Evolutionary conservation across 805 yeast genomes (phyloP), one percentile per base, ranked within the genome.

Genomic region (Tetrapisispora pingtungensis): DNA sequence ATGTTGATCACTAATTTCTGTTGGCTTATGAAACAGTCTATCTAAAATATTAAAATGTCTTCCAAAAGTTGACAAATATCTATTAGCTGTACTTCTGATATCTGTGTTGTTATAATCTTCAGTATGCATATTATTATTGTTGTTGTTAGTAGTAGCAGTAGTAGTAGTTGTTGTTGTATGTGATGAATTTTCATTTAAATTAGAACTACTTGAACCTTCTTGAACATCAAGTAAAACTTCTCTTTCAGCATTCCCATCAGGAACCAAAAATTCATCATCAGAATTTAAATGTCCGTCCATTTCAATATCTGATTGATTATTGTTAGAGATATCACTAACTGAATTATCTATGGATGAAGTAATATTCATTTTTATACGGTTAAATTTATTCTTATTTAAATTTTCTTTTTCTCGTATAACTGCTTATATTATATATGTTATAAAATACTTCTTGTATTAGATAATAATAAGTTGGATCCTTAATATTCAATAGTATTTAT

Each of bases 21-120:
- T 56, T 48, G 45, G 51, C 19, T 50, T 56, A 33, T 56, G 57
- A 47, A 66, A 68, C 1, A 67, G 43, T 38, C 66, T 55, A 50
- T 69, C 74, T 18, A 69, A 46, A 10, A 68, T 56, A 49, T 70
- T 70, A 50, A 69, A 69, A 43, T 62, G 61, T 40, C 61, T 61
- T 10, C 70, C 66, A 15, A 67, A 54, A 12, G 46, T 45, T 18
- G 48, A 53, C 18, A 58, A 49, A 17, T 52, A 56, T 41, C 56
- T 54, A 8, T 50, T 40, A 14, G 56, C 52, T 18, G 48, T 46
- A 15, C 48, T 51, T 38, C 58, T 49, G n/a, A 57, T 36, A 31
- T 12, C 20, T 7, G 27, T 28, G 10, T 18, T 18, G 17, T n/a
- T 2, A 30, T 28, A 12, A 15, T 27, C 7, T n/a, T 17, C 2